phyloP scores from a whole-genome alignment of 768 basidiomycete species.

The Russula sp. region DNA sequence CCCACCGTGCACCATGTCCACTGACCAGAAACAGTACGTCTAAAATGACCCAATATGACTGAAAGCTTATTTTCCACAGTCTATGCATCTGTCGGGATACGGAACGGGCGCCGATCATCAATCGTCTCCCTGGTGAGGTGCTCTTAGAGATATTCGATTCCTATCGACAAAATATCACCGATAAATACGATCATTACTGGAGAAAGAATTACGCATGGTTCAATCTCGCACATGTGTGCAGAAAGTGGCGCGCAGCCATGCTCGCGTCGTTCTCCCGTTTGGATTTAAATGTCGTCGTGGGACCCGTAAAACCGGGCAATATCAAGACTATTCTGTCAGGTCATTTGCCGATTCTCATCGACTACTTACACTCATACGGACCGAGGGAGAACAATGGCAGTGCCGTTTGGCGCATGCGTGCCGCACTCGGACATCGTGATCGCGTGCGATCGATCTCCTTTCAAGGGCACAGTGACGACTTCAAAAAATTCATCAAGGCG shows the following conservation, averaged over 20 bases:
- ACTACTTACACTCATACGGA: not conserved
- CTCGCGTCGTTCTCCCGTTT: slow-evolving; percentile 3
- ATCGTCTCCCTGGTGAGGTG: not conserved
- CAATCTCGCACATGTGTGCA: slow-evolving; percentile 15
- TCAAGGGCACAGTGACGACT: rapidly evolving
- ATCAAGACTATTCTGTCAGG: not conserved
- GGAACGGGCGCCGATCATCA: too few species aligned
- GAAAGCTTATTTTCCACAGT: not conserved
- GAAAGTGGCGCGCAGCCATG: not conserved
- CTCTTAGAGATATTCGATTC: not conserved
- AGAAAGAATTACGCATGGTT: slow-evolving; percentile 29
- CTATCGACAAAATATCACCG: not conserved
- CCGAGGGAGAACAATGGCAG: too few species aligned
- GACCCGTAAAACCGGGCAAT: not conserved
- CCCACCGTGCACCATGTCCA: too few species aligned
- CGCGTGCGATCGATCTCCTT: slow-evolving; percentile 1
- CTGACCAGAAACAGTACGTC: too few species aligned
- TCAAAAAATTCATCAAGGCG: not conserved
- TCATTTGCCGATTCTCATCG: slow-evolving; percentile 5
- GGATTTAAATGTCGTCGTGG: not conserved
- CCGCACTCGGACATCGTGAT: not conserved
- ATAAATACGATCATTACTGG: not conserved
- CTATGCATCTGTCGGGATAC: too few species aligned
- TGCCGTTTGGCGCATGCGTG: not conserved
- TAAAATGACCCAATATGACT: not conserved